Base-by-base conservation (phyloP, 768 basidiomycete genomes). In the Russula dissimulans region DNA sequence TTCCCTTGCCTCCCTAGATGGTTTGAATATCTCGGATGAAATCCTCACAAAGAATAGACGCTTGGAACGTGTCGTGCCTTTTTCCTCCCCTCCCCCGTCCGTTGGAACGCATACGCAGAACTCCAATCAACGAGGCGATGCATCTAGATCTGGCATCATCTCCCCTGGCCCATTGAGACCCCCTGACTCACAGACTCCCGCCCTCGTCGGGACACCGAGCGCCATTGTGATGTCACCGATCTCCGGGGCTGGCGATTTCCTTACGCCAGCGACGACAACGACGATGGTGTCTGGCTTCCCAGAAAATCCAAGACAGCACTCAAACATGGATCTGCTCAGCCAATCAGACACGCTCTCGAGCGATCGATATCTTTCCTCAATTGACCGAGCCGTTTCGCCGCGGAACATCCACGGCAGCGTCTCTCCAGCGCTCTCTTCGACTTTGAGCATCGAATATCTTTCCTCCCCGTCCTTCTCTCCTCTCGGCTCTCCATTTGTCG, bases 381-480 rank as follows among this genome's bases (percentile, higher is more conserved):
- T 32, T 2, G 61, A 57, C 45, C 50, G 12, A 47, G 22, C 45
- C 39, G 26, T 57, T 26, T 54, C 56, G 9, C 45, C 56, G 26
- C 44, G 17, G 22, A 48, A 29, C 11, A 12, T 49, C 41, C 38
- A 57, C 12, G 51, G 17, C 32, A 17, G 17, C 1, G 4, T 47
- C 41, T 62, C 61, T 15, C 61, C 61, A 17, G 14, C 56, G 17
- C 61, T 48, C 22, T 62, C 61, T 15, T 56, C 55, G 11, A 52
- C 32, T 50, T 34, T 56, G 44, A 61, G 60, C 49, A 34, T 45
- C 50, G 61, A 57, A 7, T 38, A 48, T 50, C 32, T 62, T 29
- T 57, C 61, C 46, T 57, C 60, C 12, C 45, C 56, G n/a, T 57
- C 56, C 26, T 48, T 57, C 32, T 62, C 61, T 5, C 62, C 57